Conservation (phyloP, 75 land plant genomes). For the Sequoiadendron giganteum region DNA sequence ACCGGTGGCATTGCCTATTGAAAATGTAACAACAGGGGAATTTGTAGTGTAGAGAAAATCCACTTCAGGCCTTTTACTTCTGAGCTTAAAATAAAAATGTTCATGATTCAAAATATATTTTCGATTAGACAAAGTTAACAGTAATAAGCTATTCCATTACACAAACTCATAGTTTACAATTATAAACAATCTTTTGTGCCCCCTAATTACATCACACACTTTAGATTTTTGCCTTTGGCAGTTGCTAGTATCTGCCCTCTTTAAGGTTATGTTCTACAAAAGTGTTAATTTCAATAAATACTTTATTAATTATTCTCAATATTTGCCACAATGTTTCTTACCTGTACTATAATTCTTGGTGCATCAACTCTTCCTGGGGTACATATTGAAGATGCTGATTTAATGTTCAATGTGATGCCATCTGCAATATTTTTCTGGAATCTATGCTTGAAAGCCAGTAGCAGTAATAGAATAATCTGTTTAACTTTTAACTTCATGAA, state of each 20-base stretch:
- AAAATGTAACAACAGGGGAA: not conserved
- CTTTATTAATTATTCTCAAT: not conserved
- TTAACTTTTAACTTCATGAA: not conserved
- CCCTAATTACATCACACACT: not conserved
- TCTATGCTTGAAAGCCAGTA: not conserved
- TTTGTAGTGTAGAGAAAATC: not conserved
- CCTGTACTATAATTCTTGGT: not conserved
- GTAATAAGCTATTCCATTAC: not conserved
- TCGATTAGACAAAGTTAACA: not conserved
- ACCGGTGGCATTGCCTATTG: not conserved
- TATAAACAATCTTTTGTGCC: not conserved
- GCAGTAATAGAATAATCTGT: not conserved
- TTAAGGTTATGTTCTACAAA: not conserved
- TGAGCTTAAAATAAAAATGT: not conserved
- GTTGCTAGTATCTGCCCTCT: not conserved
- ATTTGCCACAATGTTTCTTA: not conserved
- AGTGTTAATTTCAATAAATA: not conserved
- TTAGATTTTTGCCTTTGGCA: not conserved
- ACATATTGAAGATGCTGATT: not conserved
- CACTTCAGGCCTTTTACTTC: not conserved
- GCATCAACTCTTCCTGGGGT: not conserved
- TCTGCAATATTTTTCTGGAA: not conserved
- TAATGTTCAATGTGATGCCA: not conserved
- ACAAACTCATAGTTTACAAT: not conserved
- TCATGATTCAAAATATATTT: not conserved